Evolutionary conservation across 179 eudicot species (phyloP).

Genomic region (Camellia oleifera): DNA sequence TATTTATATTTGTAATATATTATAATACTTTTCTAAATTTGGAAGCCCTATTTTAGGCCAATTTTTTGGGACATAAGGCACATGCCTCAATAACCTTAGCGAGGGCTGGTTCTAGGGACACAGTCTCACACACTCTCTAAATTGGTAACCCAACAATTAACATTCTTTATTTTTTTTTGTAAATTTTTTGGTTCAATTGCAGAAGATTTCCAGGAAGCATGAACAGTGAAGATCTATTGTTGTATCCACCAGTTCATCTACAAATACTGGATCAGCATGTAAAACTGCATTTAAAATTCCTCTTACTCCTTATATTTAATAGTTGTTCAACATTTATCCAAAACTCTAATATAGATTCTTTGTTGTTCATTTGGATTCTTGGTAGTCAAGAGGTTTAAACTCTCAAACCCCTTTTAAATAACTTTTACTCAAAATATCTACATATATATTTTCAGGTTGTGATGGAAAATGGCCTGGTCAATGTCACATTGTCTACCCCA

Average conservation of each 20-base stretch:
- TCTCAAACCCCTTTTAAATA: not conserved
- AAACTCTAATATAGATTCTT: no score
- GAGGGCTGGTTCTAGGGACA: no score
- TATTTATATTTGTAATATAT: no score
- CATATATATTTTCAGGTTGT: conserved; percentile 40
- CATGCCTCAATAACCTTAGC: no score
- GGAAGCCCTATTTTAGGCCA: no score
- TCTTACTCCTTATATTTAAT: not conserved
- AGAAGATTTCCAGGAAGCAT: not conserved
- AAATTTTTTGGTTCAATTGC: not conserved
- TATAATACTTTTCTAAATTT: no score
- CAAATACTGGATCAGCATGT: conserved; percentile 10
- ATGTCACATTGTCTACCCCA: conserved; percentile 58
- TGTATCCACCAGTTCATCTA: conserved; percentile 11
- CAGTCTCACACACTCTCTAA: not conserved
- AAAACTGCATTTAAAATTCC: not conserved
- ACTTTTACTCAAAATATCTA: not conserved
- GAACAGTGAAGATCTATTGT: not conserved
- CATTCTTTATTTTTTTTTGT: not conserved
- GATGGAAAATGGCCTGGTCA: conserved; percentile 58
- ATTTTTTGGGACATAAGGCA: no score
- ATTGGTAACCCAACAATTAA: no score
- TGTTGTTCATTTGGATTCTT: not conserved
- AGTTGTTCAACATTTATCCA: not conserved
- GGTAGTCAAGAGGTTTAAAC: not conserved